phyloP scores from a whole-genome alignment of 2,329 filamentous ascomycete genomes.

The Colletotrichum nymphaeae region DNA sequence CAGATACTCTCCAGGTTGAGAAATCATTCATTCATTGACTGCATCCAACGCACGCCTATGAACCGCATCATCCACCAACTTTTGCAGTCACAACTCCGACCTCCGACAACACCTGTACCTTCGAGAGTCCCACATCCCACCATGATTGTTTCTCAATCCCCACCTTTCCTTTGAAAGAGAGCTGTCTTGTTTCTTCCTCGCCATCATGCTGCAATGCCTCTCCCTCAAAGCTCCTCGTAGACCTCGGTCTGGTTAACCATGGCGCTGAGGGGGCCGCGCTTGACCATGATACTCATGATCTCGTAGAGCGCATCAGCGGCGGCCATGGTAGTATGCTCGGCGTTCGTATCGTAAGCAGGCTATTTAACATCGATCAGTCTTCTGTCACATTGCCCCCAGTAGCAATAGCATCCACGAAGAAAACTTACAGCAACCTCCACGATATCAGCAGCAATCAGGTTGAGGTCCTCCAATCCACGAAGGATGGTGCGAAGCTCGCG shows the following conservation, averaged over 20 bases:
- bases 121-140: background rate
- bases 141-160: background rate
- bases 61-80: background rate
- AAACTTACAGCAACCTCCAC: slow-evolving; percentile 73
- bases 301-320: slow-evolving; percentile 79
- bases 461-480: slow-evolving; percentile 75
- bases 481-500: slow-evolving; percentile 79
- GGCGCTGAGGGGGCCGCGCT: slow-evolving; percentile 75
- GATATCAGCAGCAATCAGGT: slow-evolving; percentile 77
- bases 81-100: slow-evolving; percentile 1
- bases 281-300: slow-evolving; percentile 85
- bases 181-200: background rate
- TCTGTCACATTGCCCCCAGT: background rate
- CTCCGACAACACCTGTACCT: background rate
- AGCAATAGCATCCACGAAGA: background rate
- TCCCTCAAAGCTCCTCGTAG: slow-evolving; percentile 25
- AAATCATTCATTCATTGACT: background rate
- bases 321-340: slow-evolving; percentile 79
- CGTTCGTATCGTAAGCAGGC: slow-evolving; percentile 79
- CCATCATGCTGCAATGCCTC: background rate
- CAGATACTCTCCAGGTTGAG: background rate
- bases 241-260: slow-evolving; percentile 30
- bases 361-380: slow-evolving; percentile 33
- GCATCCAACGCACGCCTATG: background rate
- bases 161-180: background rate